A percentile compares a stretch with the other conserved stretches of the same genome.
Evolutionary conservation across 495 filamentous ascomycete species (phyloP).

Genomic region (Hypoxylon trugodes): DNA sequence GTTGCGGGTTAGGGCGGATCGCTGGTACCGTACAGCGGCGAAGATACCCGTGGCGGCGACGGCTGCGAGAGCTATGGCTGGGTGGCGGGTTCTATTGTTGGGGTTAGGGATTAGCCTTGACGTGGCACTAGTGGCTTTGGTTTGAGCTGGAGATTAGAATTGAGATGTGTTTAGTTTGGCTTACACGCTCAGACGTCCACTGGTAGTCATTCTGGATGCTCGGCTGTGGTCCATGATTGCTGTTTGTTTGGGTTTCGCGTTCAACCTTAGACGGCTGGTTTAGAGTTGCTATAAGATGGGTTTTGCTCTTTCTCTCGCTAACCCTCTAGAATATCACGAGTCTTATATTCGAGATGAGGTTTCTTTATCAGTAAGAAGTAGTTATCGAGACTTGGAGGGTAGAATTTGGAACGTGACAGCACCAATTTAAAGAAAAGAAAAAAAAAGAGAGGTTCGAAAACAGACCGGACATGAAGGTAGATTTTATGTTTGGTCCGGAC

Average conservation of each 20-base stretch:
- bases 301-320: no score
- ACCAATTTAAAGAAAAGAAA: not conserved
- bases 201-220: slow-evolving; percentile 20
- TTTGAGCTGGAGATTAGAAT: no score
- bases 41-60: slow-evolving; percentile 41
- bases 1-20: slow-evolving; percentile 47
- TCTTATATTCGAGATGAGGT: not conserved
- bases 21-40: slow-evolving; percentile 47
- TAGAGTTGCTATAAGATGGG: no score
- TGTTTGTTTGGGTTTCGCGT: not conserved
- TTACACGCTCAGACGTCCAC: slow-evolving; percentile 33
- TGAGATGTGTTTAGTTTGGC: no score
- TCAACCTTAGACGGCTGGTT: no score
- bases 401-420: no score
- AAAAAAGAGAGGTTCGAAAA: not conserved
- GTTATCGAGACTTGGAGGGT: no score
- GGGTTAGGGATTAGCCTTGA: slow-evolving; percentile 9
- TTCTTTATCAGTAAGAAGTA: no score
- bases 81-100: slow-evolving; percentile 45
- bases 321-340: not conserved
- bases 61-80: slow-evolving; percentile 41
- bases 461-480: not conserved
- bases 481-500: slow-evolving; percentile 17
- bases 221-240: slow-evolving; percentile 28
- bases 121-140: no score